Percentiles rank a stretch among this genome's conserved stretches.
These are phyloP conservation scores for Amphibolis antarctica DNA, from an alignment of 106 monocot species.

Conservation along the genomic window DNA sequence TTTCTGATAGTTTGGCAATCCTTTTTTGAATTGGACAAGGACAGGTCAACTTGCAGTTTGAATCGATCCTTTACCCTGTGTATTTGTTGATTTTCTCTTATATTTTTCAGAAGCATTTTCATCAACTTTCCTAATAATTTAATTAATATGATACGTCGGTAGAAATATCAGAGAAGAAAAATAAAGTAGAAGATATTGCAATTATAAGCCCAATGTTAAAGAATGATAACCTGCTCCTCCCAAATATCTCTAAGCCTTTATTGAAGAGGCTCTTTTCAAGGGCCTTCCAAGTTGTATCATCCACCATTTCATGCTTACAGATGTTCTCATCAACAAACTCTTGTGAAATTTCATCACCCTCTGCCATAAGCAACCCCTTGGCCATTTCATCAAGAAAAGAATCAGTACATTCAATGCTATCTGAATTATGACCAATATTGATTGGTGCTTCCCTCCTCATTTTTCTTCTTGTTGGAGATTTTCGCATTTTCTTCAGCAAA, in stretches of 20 bases:
- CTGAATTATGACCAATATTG: constrained; percentile 19
- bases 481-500: constrained; percentile 26
- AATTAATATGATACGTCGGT: too few species aligned
- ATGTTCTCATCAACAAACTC: constrained; percentile 73
- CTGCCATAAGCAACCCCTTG: constrained; percentile 23
- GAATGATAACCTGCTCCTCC: constrained; percentile 63
- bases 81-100: too few species aligned
- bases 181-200: too few species aligned
- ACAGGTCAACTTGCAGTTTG: too few species aligned
- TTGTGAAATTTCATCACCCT: constrained; percentile 40
- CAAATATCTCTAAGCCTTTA: constrained; percentile 93
- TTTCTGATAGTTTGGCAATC: too few species aligned
- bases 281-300: constrained; percentile 46
- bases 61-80: too few species aligned
- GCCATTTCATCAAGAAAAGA: constrained; percentile 17
- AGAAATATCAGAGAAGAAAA: too few species aligned
- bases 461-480: constrained; percentile 27
- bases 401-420: constrained; percentile 23
- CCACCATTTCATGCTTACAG: constrained; percentile 28
- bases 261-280: constrained; percentile 69
- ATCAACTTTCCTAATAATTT: too few species aligned
- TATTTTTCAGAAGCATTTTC: too few species aligned
- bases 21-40: too few species aligned
- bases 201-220: not conserved
- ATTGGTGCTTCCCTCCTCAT: constrained; percentile 26